These are phyloP conservation scores for Metschnikowia cubensis DNA, from an alignment of 805 yeast genomes.

Conservation along the genomic window DNA sequence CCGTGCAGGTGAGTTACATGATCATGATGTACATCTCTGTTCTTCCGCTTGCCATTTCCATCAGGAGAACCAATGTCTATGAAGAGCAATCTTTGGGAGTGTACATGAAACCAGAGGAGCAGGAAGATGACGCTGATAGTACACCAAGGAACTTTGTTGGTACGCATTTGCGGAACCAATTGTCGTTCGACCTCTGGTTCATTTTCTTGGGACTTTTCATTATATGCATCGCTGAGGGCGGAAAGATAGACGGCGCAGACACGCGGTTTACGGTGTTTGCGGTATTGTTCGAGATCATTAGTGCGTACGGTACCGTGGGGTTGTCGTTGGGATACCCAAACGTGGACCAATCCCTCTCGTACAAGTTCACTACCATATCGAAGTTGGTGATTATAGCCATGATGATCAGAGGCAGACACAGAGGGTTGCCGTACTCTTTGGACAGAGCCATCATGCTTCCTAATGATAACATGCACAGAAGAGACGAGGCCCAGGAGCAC, in stretches of 20 bases:
- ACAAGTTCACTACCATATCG: slow-evolving; percentile 65
- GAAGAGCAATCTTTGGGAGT: slow-evolving; percentile 97
- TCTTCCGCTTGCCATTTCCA: slow-evolving; percentile 91
- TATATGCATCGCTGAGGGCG: slow-evolving; percentile 82
- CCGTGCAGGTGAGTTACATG: slow-evolving; percentile 89
- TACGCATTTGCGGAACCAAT: slow-evolving; percentile 83
- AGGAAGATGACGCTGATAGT: slow-evolving; percentile 32
- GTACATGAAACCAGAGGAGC: slow-evolving; percentile 45
- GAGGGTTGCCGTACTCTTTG: slow-evolving; percentile 90
- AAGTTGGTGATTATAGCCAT: slow-evolving; percentile 82
- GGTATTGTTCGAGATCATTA: slow-evolving; percentile 79
- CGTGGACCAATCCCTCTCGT: slow-evolving; percentile 65
- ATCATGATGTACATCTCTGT: slow-evolving; percentile 98
- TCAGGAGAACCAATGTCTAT: slow-evolving; percentile 94
- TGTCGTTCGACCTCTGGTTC: slow-evolving; percentile 94
- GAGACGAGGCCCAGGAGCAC: slow-evolving; percentile 58
- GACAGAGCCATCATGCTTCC: slow-evolving; percentile 93
- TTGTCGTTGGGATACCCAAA: slow-evolving; percentile 79
- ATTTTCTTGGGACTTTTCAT: slow-evolving; percentile 80
- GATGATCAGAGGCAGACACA: slow-evolving; percentile 93
- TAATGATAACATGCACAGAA: slow-evolving; percentile 55
- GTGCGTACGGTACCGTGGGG: slow-evolving; percentile 97
- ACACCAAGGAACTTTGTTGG: slow-evolving; percentile 65
- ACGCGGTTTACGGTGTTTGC: slow-evolving; percentile 61
- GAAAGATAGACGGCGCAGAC: slow-evolving; percentile 44